These are phyloP conservation scores for Closterium sp. DNA, from an alignment of 139 green algal genomes.

Conservation along the genomic window DNA sequence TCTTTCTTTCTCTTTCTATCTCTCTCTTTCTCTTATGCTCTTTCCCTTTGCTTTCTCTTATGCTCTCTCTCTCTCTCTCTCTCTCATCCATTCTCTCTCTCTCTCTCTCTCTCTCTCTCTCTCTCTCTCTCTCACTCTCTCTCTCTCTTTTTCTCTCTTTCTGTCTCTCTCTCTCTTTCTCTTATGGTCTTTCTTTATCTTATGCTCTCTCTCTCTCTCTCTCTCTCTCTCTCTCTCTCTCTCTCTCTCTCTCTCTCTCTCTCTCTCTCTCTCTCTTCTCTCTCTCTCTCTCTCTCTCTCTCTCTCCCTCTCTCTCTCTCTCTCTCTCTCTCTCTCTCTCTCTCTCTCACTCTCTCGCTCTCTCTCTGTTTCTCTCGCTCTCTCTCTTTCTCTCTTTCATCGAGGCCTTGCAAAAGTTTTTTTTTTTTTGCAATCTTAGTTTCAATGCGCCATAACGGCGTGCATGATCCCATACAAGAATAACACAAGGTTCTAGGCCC, in stretches of 20 bases:
- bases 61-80: neutral
- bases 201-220: neutral
- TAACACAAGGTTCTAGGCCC: too few relatives aligned
- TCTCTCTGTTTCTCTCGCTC: too few relatives aligned
- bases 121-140: conserved; percentile 2
- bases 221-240: neutral
- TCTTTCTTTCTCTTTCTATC: neutral
- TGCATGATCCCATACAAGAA: too few relatives aligned
- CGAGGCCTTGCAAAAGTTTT: too few relatives aligned
- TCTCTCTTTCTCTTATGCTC: neutral
- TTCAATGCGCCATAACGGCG: too few relatives aligned
- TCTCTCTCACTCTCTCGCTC: neutral
- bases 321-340: neutral
- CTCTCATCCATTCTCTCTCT: conserved; percentile 6
- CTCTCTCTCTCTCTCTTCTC: neutral
- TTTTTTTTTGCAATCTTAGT: too few relatives aligned
- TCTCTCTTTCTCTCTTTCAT: too few relatives aligned
- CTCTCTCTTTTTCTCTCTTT: neutral
- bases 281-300: neutral
- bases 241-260: neutral
- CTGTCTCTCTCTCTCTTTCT: neutral
- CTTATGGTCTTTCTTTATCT: neutral
- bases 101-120: conserved; percentile 22
- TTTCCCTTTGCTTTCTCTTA: too few relatives aligned
- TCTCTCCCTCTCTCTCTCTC: neutral